phyloP scores from a whole-genome alignment of 129 eudicot species.

The Flaveria trinervia region DNA sequence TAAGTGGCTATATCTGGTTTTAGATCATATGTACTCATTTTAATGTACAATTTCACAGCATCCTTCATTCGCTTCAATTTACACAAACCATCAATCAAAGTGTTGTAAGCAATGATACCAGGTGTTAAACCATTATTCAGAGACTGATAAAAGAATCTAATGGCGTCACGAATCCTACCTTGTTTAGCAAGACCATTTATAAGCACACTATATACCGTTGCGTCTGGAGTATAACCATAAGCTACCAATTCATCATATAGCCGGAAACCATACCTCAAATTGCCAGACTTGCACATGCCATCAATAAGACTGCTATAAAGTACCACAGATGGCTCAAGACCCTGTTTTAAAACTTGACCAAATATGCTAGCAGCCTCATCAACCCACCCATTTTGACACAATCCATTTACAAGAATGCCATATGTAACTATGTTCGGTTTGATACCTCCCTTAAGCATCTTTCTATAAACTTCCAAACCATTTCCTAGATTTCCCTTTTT shows the following conservation, averaged over 20 bases:
- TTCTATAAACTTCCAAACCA: slow-evolving; percentile 51
- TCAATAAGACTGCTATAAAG: slow-evolving; percentile 54
- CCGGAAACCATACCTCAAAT: slow-evolving; percentile 47
- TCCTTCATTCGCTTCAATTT: slow-evolving; percentile 44
- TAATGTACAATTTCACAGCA: slow-evolving; percentile 49
- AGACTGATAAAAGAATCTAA: slow-evolving; percentile 52
- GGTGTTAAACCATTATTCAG: slow-evolving; percentile 40
- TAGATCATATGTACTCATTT: slow-evolving; percentile 39
- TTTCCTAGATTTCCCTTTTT: slow-evolving; percentile 45
- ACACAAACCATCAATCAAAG: slow-evolving; percentile 60
- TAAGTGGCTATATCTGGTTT: slow-evolving; percentile 58
- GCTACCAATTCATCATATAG: slow-evolving; percentile 47
- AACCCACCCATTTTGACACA: slow-evolving; percentile 45
- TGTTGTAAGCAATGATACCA: slow-evolving; percentile 44
- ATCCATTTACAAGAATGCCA: slow-evolving; percentile 58
- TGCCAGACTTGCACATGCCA: slow-evolving; percentile 60
- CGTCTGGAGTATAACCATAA: slow-evolving; percentile 54
- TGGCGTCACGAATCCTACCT: slow-evolving; percentile 51
- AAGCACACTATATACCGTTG: slow-evolving; percentile 42
- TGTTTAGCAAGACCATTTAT: slow-evolving; percentile 61
- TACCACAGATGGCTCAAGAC: slow-evolving; percentile 47
- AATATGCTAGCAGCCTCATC: slow-evolving; percentile 50
- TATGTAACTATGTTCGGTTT: slow-evolving; percentile 54
- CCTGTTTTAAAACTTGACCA: slow-evolving; percentile 56
- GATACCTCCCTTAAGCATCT: slow-evolving; percentile 53